Evolutionary conservation across 495 filamentous ascomycete species (phyloP), one percentile per base, ranked within the genome.

Genomic region (Penicillium flavigenum): DNA sequence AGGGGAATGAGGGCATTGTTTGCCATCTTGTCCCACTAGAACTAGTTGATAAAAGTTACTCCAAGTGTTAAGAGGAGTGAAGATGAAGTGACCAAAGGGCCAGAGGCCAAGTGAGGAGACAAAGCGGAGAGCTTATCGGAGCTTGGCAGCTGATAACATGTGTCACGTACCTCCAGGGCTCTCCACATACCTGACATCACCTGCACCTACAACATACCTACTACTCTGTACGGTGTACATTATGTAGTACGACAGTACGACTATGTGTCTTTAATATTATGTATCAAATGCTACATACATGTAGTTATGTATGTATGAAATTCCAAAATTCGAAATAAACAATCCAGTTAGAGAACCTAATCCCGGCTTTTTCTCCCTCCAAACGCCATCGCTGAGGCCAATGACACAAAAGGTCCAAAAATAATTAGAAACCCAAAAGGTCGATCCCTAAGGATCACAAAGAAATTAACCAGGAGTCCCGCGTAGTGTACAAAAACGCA

Each of bases 1-100:
- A 96, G 82, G 6, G 90, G 91, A 61, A 96, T 84, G 31, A 88
- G 60, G 9, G 85, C 83, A 64, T 81, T 83, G 54, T 66, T 76
- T 41, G 72, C 78, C 83, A 87, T 86, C 51, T 45, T 69, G 62
- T 47, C 54, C 43, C 34, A 38, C 34, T 38, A 32, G 17, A 14
- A 16, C 10, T 32, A 5, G 12, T 27, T 27, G 11, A 47, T 29
- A 14, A 5, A 3, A 22, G 43, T 24, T 22, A 36, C 34, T 42
- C 43, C 32, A 29, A 24, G 31, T 14, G 29, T 47, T 10, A n/a
- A 4, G 38, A n/a, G 3, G 10, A 19, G 26, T 5, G 26, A 42
- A 48, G 48, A 48, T 11, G 58, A 57, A 56, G 32, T 39, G 48
- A 24, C 43, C 27, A 34, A 31, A 36, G 51, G 22, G 20, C 26